A percentile compares a stretch with the other conserved stretches of the same genome.
Evolutionary conservation across 2,329 filamentous ascomycete species (phyloP).

Genomic region (Colletotrichum sp.): DNA sequence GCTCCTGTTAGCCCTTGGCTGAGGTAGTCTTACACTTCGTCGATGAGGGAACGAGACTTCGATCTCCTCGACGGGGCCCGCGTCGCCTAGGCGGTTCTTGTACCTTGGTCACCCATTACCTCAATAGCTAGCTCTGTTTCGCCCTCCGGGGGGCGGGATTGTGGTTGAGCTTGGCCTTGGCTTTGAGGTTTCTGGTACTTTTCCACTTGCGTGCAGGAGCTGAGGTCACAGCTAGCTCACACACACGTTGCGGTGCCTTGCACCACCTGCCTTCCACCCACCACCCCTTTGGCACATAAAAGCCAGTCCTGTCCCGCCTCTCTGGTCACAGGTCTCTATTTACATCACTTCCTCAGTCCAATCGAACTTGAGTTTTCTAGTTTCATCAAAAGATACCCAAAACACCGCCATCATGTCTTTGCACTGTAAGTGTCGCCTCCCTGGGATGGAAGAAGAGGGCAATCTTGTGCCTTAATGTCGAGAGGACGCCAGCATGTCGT

Average conservation of each 20-base stretch:
- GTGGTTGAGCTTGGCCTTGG: neutral
- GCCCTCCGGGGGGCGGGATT: neutral
- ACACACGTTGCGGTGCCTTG: neutral
- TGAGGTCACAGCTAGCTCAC: constrained; percentile 21
- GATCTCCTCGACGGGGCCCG: constrained; percentile 7
- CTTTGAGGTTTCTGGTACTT: neutral
- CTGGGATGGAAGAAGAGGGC: neutral
- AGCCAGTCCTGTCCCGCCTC: constrained; percentile 11
- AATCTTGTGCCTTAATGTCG: neutral
- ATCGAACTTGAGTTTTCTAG: constrained; percentile 7
- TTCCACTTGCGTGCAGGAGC: constrained; percentile 5
- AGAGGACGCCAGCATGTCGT: neutral
- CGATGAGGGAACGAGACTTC: constrained; percentile 20
- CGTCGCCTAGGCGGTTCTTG: neutral
- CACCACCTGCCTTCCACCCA: neutral
- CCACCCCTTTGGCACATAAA: constrained; percentile 13
- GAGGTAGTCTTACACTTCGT: neutral
- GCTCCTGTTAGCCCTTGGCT: neutral
- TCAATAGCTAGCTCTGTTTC: constrained; percentile 11
- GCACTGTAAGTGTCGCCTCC: constrained; percentile 52
- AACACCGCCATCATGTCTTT: constrained; percentile 57
- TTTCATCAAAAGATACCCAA: constrained; percentile 13
- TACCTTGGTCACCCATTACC: neutral
- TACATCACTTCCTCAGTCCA: neutral
- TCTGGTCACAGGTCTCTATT: neutral